Evolutionary conservation across 116 monocot genomes (phyloP), one percentile per base, ranked within the genome.

Genomic region (Iris pallida): DNA sequence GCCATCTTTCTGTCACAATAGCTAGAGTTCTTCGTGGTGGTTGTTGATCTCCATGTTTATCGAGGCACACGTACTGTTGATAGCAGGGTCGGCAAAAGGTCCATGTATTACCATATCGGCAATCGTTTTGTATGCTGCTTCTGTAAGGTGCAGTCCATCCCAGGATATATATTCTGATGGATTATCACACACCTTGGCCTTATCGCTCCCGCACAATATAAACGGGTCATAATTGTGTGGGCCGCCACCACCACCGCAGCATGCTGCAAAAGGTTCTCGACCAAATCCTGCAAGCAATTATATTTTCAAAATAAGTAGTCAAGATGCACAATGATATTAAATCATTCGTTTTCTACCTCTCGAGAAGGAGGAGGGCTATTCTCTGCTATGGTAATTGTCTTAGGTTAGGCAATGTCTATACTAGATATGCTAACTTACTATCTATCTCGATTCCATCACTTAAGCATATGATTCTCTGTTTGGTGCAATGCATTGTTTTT

Each of bases 231-330:
- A 55, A 65, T 88, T 83, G 66, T 88, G 81, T 0, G 43, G 71
- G 6, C 83, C 83, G 2, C 76, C 80, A 10, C 78, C 80, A 10
- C 78, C 69, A 2, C 88, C 83, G 40, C 83, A 88, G 48, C 87
- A 87, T 1, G 72, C 70, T 0, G 5, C 15, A 6, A 83, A 65
- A 7, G 64, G 45, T 0, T 16, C 75, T 1, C 43, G 19, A 7
- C 40, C 4, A 20, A 62, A 70, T 44, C 80, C 80, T 82, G 65
- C 62, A 68, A 54, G 11, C 54, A 54, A 47, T 62, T 17, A 4
- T 17, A 4, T 56, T 16, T 56, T 14, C 15, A 15, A 7, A 30
- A 30, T 30, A 30, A 30, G 30, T 30, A 30, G 30, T 30, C 30
- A 30, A 30, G 30, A 30, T 30, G 12, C 7, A 49, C 49, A 49